Percentiles rank a stretch among this genome's conserved stretches.
Evolutionary conservation across 2,329 filamentous ascomycete species (phyloP).

Genomic region (Alternaria incomplexa): DNA sequence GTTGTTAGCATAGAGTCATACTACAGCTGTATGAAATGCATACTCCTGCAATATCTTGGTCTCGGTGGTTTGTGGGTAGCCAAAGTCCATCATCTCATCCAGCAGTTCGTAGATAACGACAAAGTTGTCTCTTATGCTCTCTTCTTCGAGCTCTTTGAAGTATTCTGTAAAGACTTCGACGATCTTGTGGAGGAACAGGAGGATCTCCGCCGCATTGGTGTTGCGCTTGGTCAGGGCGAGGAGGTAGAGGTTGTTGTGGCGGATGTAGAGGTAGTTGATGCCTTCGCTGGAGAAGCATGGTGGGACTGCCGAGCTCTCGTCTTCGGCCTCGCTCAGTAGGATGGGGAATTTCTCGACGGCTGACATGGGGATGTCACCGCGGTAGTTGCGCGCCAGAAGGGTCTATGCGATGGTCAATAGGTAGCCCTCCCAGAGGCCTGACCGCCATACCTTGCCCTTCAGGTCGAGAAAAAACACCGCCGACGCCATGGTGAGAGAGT

Average conservation of each 20-base stretch:
- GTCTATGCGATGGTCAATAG: conserved; percentile 65
- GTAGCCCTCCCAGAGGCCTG: conserved; percentile 31
- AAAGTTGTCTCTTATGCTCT: conserved; percentile 98
- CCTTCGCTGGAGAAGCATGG: conserved; percentile 98
- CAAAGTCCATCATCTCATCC: conserved; percentile 99
- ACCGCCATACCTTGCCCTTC: conserved; percentile 88
- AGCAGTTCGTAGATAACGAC: conserved; percentile 98
- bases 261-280: conserved; percentile 99
- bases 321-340: conserved; percentile 95
- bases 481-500: conserved; percentile 76
- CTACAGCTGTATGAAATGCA: conserved; percentile 9
- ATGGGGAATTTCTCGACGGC: conserved; percentile 98
- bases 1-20: not conserved
- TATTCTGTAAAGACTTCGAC: conserved; percentile 99
- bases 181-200: conserved; percentile 96
- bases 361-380: conserved; percentile 98
- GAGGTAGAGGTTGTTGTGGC: conserved; percentile 98
- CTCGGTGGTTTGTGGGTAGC: conserved; percentile 97
- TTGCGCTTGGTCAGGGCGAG: conserved; percentile 98
- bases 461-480: conserved; percentile 98
- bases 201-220: conserved; percentile 97
- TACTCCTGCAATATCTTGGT: conserved; percentile 96
- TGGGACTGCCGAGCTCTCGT: conserved; percentile 96
- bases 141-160: conserved; percentile 98
- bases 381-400: conserved; percentile 96